Evolutionary conservation across 2,329 filamentous ascomycete species (phyloP).

Genomic region (Apiospora koreana): DNA sequence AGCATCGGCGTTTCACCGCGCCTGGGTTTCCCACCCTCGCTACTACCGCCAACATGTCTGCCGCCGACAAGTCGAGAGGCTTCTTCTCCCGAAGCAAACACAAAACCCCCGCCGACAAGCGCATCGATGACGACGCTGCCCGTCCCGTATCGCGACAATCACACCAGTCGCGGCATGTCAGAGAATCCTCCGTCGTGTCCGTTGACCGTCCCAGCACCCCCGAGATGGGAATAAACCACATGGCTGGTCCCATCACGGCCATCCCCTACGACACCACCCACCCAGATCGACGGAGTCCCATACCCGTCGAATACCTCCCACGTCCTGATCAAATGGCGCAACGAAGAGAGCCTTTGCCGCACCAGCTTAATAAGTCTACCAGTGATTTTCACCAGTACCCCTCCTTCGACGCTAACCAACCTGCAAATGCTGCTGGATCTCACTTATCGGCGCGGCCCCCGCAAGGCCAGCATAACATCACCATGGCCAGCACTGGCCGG

Average conservation of each 20-base stretch:
- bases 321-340: constrained; percentile 63
- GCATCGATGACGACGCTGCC: constrained; percentile 63
- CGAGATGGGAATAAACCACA: constrained; percentile 69
- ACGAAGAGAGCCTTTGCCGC: constrained; percentile 74
- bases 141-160: constrained; percentile 58
- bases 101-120: constrained; percentile 64
- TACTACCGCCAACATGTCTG: constrained; percentile 48
- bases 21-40: constrained; percentile 12
- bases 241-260: constrained; percentile 80
- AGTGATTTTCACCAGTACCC: constrained; percentile 91
- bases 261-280: constrained; percentile 80
- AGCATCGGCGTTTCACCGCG: constrained; percentile 29
- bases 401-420: constrained; percentile 59
- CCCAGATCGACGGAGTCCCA: constrained; percentile 67
- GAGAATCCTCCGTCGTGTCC: constrained; percentile 71
- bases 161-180: constrained; percentile 69
- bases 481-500: constrained; percentile 71
- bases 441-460: constrained; percentile 60
- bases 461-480: constrained; percentile 60
- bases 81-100: constrained; percentile 92
- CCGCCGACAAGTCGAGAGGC: constrained; percentile 75
- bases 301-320: constrained; percentile 73
- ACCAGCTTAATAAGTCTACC: constrained; percentile 78
- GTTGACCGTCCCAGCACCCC: constrained; percentile 67
- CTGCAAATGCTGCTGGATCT: constrained; percentile 48